These are phyloP conservation scores for Gastrolobium bilobum DNA, from an alignment of 306 rosid genomes.

Conservation along the genomic window DNA sequence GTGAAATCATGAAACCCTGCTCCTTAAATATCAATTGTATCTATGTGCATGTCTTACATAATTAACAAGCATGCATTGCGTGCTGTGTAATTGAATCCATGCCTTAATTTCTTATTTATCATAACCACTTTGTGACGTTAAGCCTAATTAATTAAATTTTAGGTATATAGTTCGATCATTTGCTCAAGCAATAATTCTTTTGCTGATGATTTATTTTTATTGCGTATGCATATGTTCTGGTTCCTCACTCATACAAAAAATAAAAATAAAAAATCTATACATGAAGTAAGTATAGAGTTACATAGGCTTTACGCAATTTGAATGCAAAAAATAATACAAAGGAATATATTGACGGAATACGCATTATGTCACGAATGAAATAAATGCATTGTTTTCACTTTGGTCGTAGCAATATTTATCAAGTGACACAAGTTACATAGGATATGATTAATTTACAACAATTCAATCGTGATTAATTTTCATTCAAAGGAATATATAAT, in stretches of 20 bases:
- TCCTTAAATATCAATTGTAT: constrained; percentile 42
- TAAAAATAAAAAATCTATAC: constrained; percentile 26
- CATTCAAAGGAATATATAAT: too few relatives aligned
- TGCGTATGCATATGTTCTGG: not conserved
- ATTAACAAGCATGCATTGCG: constrained; percentile 40
- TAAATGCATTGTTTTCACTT: too few relatives aligned
- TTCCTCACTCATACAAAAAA: constrained; percentile 16
- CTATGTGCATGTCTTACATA: not conserved
- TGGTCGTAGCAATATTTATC: too few relatives aligned
- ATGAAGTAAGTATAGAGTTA: not conserved
- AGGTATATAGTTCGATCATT: not conserved
- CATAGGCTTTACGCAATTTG: too few relatives aligned
- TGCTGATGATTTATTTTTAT: constrained; percentile 16
- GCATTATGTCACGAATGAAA: too few relatives aligned
- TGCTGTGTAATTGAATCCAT: constrained; percentile 8
- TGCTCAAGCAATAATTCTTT: constrained; percentile 9
- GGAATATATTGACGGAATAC: too few relatives aligned
- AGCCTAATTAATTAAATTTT: constrained; percentile 11
- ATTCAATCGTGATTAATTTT: too few relatives aligned
- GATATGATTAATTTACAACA: too few relatives aligned
- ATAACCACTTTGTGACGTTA: constrained; percentile 9
- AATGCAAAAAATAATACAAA: too few relatives aligned
- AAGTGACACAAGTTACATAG: too few relatives aligned
- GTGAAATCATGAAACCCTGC: constrained; percentile 40
- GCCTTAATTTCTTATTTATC: not conserved